Conservation (phyloP, 306 rosid genomes). For the Dalbergia cultrata region DNA sequence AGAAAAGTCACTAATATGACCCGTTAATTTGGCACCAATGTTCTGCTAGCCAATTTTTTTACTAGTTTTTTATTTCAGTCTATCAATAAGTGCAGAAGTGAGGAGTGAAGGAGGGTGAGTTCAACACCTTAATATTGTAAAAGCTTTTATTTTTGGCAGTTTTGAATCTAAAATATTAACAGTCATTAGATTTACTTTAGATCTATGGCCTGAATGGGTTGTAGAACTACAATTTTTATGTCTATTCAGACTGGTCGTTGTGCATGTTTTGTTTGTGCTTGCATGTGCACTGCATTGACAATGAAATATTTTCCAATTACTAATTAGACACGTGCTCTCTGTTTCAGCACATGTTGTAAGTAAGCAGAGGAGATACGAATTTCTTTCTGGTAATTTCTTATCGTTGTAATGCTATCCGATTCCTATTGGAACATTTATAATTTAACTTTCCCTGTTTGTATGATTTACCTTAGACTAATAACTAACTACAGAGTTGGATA, state of each 20-base stretch:
- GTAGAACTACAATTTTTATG: neutral
- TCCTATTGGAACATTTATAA: conserved; percentile 28
- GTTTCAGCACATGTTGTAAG: conserved; percentile 83
- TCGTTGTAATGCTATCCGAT: conserved; percentile 22
- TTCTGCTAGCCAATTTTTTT: too few relatives aligned
- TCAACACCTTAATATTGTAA: conserved; percentile 4
- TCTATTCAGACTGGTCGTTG: conserved; percentile 10
- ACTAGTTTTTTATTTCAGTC: neutral
- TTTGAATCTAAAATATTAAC: conserved; percentile 18
- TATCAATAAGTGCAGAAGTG: too few relatives aligned
- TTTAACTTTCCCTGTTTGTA: conserved; percentile 24
- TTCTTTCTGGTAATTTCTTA: conserved; percentile 77
- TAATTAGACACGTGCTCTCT: conserved; percentile 32
- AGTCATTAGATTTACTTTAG: neutral
- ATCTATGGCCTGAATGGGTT: neutral
- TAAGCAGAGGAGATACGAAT: conserved; percentile 78
- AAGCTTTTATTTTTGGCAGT: conserved; percentile 11
- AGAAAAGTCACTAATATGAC: too few relatives aligned
- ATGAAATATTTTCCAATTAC: conserved; percentile 32
- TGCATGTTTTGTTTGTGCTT: conserved; percentile 32
- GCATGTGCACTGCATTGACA: conserved; percentile 26
- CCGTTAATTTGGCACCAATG: too few relatives aligned
- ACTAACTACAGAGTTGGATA: conserved; percentile 16
- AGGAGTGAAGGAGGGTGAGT: too few relatives aligned
- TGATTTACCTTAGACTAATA: conserved; percentile 16